Evolutionary conservation across 192 early-diverging fungal species (phyloP).

Genomic region (Entomortierella parvispora): DNA sequence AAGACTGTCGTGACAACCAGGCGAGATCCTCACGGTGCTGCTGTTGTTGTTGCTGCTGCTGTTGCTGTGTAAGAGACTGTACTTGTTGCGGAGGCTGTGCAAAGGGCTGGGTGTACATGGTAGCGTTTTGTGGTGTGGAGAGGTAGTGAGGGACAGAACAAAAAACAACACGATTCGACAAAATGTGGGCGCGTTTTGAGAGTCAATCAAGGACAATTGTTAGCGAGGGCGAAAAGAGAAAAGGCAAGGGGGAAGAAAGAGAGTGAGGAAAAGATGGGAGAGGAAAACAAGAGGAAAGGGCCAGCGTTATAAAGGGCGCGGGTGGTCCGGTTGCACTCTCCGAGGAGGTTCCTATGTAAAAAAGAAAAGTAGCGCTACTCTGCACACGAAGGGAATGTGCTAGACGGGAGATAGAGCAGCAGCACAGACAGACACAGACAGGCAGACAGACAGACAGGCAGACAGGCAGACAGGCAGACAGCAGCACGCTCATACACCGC

Average conservation of each 20-base stretch:
- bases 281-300: neutral
- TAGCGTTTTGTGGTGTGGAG: neutral
- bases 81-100: constrained; percentile 6
- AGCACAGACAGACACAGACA: too few species aligned
- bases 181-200: neutral
- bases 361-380: neutral
- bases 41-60: neutral
- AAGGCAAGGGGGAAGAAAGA: neutral
- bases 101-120: constrained; percentile 1
- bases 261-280: neutral
- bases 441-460: too few species aligned
- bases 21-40: neutral
- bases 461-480: too few species aligned
- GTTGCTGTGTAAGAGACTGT: neutral
- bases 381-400: neutral
- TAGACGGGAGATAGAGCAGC: too few species aligned
- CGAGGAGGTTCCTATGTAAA: neutral
- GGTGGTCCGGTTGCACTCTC: neutral
- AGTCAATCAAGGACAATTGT: neutral
- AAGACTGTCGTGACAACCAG: neutral
- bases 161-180: neutral
- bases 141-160: neutral
- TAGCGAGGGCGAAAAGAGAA: neutral
- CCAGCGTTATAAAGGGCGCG: neutral
- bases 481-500: too few species aligned